A percentile compares a stretch with the other conserved stretches of the same genome.
phyloP scores from a whole-genome alignment of 1,284 basidiomycete genomes.

The Marasmius tenuissimus region DNA sequence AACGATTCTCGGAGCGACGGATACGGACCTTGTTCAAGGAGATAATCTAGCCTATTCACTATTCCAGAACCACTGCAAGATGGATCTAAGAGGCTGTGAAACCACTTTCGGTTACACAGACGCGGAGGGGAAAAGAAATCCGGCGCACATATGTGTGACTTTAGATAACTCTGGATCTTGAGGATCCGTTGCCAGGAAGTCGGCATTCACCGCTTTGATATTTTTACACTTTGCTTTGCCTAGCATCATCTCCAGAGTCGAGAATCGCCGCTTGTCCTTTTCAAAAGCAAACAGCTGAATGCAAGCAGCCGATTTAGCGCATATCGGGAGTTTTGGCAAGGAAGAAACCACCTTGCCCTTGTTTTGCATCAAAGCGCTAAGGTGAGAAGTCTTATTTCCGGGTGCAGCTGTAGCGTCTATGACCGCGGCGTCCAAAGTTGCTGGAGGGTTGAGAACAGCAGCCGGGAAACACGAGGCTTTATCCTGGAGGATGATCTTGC shows the following conservation, averaged over 20 bases:
- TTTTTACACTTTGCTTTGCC: constrained; percentile 78
- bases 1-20: neutral
- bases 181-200: constrained; percentile 81
- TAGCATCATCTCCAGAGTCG: constrained; percentile 83
- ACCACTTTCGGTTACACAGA: neutral
- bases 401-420: constrained; percentile 97
- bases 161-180: constrained; percentile 55
- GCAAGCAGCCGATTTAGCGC: constrained; percentile 1
- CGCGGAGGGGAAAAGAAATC: neutral
- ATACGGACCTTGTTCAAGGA: constrained; percentile 64
- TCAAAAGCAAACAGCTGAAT: constrained; percentile 84
- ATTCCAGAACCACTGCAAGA: constrained; percentile 94
- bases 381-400: constrained; percentile 96
- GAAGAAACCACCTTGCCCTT: constrained; percentile 64
- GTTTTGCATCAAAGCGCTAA: constrained; percentile 84
- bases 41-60: constrained; percentile 85
- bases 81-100: constrained; percentile 79
- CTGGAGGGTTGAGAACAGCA: constrained; percentile 69
- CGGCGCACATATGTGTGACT: constrained; percentile 82
- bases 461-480: constrained; percentile 98
- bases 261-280: constrained; percentile 75
- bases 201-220: constrained; percentile 66
- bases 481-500: constrained; percentile 91
- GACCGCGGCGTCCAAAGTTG: constrained; percentile 52
- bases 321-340: neutral